Evolutionary conservation across 768 basidiomycete genomes (phyloP), one percentile per base, ranked within the genome.

Genomic region (Termitomyces bulborhizus): DNA sequence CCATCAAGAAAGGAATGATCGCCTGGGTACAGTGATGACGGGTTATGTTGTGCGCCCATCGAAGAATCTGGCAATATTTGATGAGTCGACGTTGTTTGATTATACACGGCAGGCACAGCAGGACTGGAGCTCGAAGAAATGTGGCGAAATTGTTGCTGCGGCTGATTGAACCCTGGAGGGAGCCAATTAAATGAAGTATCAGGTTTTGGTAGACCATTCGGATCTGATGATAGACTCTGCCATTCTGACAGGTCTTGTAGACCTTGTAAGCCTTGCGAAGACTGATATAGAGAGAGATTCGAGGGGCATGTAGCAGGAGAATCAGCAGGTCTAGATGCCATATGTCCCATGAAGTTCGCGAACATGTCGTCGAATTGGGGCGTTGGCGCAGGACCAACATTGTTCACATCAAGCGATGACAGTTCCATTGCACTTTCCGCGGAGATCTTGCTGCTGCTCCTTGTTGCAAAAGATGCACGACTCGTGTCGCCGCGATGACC

Each of bases 121-220:
- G 31, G 3, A 15, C 6, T 24, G 7, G 39, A 8, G 4, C 6
- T 34, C 4, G 7, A 52, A 32, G 21, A 34, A 9, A 8, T 18
- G 15, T 34, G 41, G 13, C 11, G 34, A 27, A 3, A 26, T 44
- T 37, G 51, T 13, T 9, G 36, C 26, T 36, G 26, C 4, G 46
- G 53, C 36, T 46, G 24, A 29, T 6, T 26, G 31, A 45, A 21
- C 11, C 32, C 32, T 31, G 59, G 51, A 18, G 56, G 61, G 3
- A 55, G 8, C 64, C 64, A 65, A 4, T 58, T 61, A 26, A 63
- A 63, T 15, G 59, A 62, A 6, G 40, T 61, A 32, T 63, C 61
- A 0, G 57, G 52, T 40, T 62, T 53, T 21, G 64, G 60, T 9
- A 63, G 39, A 18, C 59, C 55, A 16, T 51, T 60, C 27, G 37